These are phyloP conservation scores for Lablab purpureus DNA, from an alignment of 306 rosid genomes.

Conservation along the genomic window DNA sequence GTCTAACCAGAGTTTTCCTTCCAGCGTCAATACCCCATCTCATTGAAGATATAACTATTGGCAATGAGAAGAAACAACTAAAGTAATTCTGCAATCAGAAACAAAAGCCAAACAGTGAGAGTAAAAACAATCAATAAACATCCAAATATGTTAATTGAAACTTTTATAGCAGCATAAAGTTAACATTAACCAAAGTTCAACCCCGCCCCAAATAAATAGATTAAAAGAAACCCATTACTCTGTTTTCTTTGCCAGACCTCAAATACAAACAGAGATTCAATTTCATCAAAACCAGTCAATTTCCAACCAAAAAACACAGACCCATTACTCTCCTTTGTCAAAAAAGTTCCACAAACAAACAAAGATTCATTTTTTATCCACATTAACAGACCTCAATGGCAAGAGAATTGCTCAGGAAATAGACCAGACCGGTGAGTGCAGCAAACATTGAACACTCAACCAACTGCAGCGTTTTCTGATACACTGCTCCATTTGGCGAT, in stretches of 20 bases:
- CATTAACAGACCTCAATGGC: slow-evolving; percentile 76
- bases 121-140: not conserved
- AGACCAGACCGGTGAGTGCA: slow-evolving; percentile 93
- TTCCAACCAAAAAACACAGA: not conserved
- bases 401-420: slow-evolving; percentile 92
- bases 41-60: slow-evolving; percentile 94
- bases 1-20: slow-evolving; percentile 91
- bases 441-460: slow-evolving; percentile 99
- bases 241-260: slow-evolving; percentile 12
- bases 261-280: slow-evolving; percentile 26
- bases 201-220: not conserved
- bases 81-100: slow-evolving; percentile 81
- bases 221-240: not conserved
- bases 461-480: slow-evolving; percentile 81
- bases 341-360: slow-evolving; percentile 4
- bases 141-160: not conserved
- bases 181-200: not conserved
- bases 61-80: slow-evolving; percentile 91
- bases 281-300: not conserved
- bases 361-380: slow-evolving; percentile 26
- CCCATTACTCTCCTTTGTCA: slow-evolving; percentile 21
- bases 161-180: slow-evolving; percentile 5
- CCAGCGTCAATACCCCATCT: slow-evolving; percentile 96
- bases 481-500: slow-evolving; percentile 71
- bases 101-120: slow-evolving; percentile 21